These are phyloP conservation scores for Crucibulum laeve DNA, from an alignment of 768 basidiomycete species.

Conservation along the genomic window DNA sequence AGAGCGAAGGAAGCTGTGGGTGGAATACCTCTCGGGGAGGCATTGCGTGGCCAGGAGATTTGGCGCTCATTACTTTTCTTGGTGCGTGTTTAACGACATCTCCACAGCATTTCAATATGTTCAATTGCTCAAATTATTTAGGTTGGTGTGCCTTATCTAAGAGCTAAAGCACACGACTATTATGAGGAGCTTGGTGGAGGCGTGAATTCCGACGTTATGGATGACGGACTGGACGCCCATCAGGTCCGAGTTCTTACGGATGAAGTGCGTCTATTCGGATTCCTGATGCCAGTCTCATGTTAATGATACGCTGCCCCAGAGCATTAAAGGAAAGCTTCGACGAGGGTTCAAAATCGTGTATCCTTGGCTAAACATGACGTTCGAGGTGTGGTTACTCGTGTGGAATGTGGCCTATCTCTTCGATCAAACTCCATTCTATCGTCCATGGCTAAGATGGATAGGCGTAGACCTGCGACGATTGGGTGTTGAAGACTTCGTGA, in stretches of 20 bases:
- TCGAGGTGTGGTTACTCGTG: conserved; percentile 78
- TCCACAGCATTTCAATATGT: not conserved
- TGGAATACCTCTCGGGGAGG: conserved; percentile 60
- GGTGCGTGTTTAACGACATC: conserved; percentile 41
- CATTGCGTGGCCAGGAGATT: conserved; percentile 62
- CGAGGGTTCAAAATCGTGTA: conserved; percentile 69
- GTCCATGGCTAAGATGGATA: conserved; percentile 89
- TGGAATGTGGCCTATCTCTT: conserved; percentile 92
- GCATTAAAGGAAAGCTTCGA: conserved; percentile 47
- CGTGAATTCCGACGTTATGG: conserved; percentile 57
- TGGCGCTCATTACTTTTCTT: conserved; percentile 76
- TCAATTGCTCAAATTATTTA: conserved; percentile 21
- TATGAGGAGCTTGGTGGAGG: conserved; percentile 90
- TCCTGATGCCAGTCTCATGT: not conserved
- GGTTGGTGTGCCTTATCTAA: conserved; percentile 87
- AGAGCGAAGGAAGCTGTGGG: conserved; percentile 65
- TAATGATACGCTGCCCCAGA: conserved; percentile 28
- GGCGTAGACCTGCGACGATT: conserved; percentile 80
- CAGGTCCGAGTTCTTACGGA: conserved; percentile 46
- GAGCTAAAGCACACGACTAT: conserved; percentile 86
- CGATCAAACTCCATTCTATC: conserved; percentile 78
- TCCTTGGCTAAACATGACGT: conserved; percentile 74
- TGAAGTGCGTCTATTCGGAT: conserved; percentile 34
- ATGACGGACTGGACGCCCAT: conserved; percentile 42
- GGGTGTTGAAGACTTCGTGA: conserved; percentile 73